Base-by-base conservation (phyloP, 805 yeast species). In the Saturnispora serradocipensis region DNA sequence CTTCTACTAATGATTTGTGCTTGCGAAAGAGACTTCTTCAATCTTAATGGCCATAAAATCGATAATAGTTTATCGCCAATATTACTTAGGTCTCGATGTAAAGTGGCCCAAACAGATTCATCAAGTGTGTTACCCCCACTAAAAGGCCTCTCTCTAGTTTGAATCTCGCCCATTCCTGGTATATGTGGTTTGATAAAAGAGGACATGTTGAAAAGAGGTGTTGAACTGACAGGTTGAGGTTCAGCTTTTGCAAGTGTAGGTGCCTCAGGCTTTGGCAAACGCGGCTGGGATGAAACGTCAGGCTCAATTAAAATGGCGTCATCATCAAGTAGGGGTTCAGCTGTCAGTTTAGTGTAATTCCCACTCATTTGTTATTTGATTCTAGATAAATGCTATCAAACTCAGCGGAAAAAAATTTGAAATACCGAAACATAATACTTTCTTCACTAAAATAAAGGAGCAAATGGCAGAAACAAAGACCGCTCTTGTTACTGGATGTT, bases 401-500 rank as follows among this genome's bases (percentile, higher is more conserved):
- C 39, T 28, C 38, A 5, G n/a, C 3, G 34, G 8, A 16, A 38
- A 30, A 32, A 45, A 28, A 25, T 11, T 22, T 22, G 22, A 11
- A 40, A 11, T 24, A 38, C 8, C 20, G 15, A 7, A 38, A 18
- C 10, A 18, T 18, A 4, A 3, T 30, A 13, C 34, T 20, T 16
- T 38, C 15, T 18, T 38, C 8, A 38, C 2, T 38, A 5, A 18
- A 38, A 5, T 10, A 15, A 35, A n/a, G 3, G 3, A 8, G 18
- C 5, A 13, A 38, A 47, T 47, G 50, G 28, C 46, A 18, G 46
- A 48, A 27, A 27, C 40, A 24, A 54, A 56, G 46, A 56, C 61
- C 10, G 86, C 80, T 5, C 68, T 81, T 44, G 76, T 80, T 30
- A 77, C 82, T 0, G 85, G 85, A 10, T 80, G 81, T 6, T 77